Conservation (phyloP, 202 grass and related monocot species). For the Alloteropsis angusta region DNA sequence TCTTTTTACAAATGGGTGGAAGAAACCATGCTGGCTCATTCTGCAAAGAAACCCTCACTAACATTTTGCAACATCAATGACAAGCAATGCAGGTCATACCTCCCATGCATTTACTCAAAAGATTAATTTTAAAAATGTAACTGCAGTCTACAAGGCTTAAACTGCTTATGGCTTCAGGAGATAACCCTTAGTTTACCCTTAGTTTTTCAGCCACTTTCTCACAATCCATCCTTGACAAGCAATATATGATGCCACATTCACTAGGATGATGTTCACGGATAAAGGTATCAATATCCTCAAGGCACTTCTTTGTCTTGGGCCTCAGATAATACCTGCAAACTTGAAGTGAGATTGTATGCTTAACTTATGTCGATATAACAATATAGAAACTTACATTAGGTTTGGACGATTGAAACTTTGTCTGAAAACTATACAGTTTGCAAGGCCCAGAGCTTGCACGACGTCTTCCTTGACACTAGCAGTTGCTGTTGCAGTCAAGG, state of each 20-base stretch:
- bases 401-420: slow-evolving; percentile 98
- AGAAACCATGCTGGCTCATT: no score
- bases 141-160: neutral
- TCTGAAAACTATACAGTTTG: slow-evolving; percentile 79
- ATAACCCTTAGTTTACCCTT: slow-evolving; percentile 73
- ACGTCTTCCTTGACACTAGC: slow-evolving; percentile 93
- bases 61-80: no score
- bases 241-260: slow-evolving; percentile 92
- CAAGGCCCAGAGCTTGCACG: slow-evolving; percentile 82
- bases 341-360: slow-evolving; percentile 15
- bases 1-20: no score
- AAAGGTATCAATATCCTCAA: slow-evolving; percentile 81
- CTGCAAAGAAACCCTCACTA: no score
- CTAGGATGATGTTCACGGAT: slow-evolving; percentile 60
- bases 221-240: slow-evolving; percentile 91
- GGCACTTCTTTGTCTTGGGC: slow-evolving; percentile 85
- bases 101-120: no score
- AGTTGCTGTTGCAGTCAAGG: slow-evolving; percentile 96
- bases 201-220: slow-evolving; percentile 89
- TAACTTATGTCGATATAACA: slow-evolving; percentile 1
- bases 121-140: no score
- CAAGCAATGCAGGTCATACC: no score
- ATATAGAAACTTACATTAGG: slow-evolving; percentile 45
- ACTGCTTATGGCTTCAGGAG: slow-evolving; percentile 14
- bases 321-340: slow-evolving; percentile 59